These are phyloP conservation scores for Dioszegia crocea DNA, from an alignment of 768 basidiomycete species.

Conservation along the genomic window DNA sequence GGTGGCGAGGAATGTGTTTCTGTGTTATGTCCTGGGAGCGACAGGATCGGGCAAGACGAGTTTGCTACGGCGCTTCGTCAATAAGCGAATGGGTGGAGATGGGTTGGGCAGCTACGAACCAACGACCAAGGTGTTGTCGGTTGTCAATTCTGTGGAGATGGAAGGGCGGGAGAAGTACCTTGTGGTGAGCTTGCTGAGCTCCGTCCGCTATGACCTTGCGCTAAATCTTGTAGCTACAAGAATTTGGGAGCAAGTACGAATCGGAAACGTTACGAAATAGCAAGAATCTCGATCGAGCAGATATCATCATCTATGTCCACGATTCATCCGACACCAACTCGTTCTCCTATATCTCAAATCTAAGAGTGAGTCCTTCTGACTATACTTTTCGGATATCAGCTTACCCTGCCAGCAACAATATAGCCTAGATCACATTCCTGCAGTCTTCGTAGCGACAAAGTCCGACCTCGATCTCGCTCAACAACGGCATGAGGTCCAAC, in stretches of 20 bases:
- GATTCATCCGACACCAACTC: conserved; percentile 99
- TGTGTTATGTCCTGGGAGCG: conserved; percentile 90
- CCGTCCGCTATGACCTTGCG: too few species aligned
- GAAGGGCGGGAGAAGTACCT: conserved; percentile 93
- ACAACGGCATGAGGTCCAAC: conserved; percentile 97
- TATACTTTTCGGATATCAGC: background rate
- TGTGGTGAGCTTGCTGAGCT: conserved; percentile 62
- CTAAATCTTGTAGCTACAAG: conserved; percentile 66
- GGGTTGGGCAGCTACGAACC: conserved; percentile 66
- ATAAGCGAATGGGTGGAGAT: conserved; percentile 57
- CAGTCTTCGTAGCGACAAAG: conserved; percentile 97
- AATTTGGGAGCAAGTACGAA: conserved; percentile 95
- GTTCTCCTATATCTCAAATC: conserved; percentile 95
- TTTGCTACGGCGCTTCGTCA: conserved; percentile 75
- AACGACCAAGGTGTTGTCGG: conserved; percentile 81
- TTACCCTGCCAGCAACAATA: conserved; percentile 77
- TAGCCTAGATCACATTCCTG: conserved; percentile 88
- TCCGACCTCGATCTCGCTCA: conserved; percentile 94
- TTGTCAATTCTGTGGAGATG: conserved; percentile 92
- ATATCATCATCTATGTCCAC: conserved; percentile 91
- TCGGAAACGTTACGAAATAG: conserved; percentile 79
- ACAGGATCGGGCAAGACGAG: conserved; percentile 94
- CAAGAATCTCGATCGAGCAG: conserved; percentile 86
- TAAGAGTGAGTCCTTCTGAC: conserved; percentile 62
- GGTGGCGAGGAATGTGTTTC: conserved; percentile 82